Evolutionary conservation across 75 land plant genomes (phyloP).

Genomic region (Cunninghamia lanceolata): DNA sequence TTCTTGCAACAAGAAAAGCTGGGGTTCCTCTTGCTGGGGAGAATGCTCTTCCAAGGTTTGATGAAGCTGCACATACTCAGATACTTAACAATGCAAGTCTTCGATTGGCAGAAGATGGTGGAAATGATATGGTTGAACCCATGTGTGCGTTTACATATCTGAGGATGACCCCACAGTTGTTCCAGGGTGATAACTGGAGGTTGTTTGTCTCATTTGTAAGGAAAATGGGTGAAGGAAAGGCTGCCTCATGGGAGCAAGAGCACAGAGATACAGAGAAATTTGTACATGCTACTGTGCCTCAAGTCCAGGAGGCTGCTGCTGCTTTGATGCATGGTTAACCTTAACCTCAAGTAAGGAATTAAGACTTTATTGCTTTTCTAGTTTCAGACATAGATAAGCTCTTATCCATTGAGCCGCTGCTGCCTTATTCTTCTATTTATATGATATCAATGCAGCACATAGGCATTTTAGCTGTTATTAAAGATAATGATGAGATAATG

Average conservation of each 20-base stretch:
- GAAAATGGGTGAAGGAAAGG: conserved; percentile 59
- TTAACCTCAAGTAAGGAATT: not conserved
- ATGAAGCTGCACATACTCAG: conserved; percentile 65
- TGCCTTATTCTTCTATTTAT: not conserved
- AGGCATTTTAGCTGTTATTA: not conserved
- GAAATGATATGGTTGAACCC: conserved; percentile 22
- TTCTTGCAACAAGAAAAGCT: conserved; percentile 50
- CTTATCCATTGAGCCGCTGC: not conserved
- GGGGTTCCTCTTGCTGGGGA: conserved; percentile 80
- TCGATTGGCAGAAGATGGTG: conserved; percentile 18
- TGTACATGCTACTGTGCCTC: conserved; percentile 53
- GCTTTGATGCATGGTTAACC: conserved; percentile 36
- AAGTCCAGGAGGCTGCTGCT: conserved; percentile 75
- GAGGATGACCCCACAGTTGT: conserved; percentile 74
- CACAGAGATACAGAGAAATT: conserved; percentile 58
- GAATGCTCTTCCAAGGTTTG: conserved; percentile 81
- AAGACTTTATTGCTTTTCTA: not conserved
- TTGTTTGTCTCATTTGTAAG: conserved; percentile 68
- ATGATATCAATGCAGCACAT: not conserved
- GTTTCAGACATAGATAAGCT: not conserved
- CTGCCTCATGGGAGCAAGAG: conserved; percentile 42
- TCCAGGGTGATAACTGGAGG: conserved; percentile 79
- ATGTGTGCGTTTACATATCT: conserved; percentile 82
- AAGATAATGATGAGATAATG: not conserved
- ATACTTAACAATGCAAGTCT: conserved; percentile 31